These are phyloP conservation scores for Lasiodiplodia citricola DNA, from an alignment of 2,329 filamentous ascomycete species.

Conservation along the genomic window DNA sequence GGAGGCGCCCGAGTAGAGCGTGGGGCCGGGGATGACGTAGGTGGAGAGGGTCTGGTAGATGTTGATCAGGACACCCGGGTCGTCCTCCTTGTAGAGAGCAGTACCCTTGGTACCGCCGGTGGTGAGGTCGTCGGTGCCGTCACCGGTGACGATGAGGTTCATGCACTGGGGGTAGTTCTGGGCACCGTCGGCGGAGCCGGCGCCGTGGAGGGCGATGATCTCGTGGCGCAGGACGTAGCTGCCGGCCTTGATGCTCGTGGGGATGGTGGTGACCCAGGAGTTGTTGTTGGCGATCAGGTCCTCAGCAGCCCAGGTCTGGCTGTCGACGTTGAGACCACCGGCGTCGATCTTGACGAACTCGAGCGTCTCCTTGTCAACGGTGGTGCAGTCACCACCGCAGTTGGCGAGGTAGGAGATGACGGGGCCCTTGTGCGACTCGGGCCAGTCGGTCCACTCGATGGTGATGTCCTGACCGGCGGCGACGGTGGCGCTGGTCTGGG, in stretches of 20 bases:
- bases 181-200: conserved; percentile 49
- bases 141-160: conserved; percentile 65
- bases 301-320: conserved; percentile 61
- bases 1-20: conserved; percentile 39
- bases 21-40: conserved; percentile 60
- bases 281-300: conserved; percentile 55
- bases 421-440: conserved; percentile 67
- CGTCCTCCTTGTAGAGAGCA: conserved; percentile 61
- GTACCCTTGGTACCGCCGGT: conserved; percentile 58
- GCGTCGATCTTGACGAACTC: conserved; percentile 69
- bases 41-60: conserved; percentile 58
- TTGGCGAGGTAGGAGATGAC: conserved; percentile 69
- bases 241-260: conserved; percentile 58
- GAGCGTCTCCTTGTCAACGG: conserved; percentile 59
- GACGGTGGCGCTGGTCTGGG: conserved; percentile 58
- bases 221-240: conserved; percentile 66
- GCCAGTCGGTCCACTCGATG: conserved; percentile 70
- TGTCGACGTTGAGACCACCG: conserved; percentile 56
- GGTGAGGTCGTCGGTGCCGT: conserved; percentile 52
- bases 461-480: conserved; percentile 64
- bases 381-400: conserved; percentile 61
- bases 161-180: conserved; percentile 58
- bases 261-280: conserved; percentile 58
- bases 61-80: conserved; percentile 65
- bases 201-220: conserved; percentile 65